A percentile compares a stretch with the other conserved stretches of the same genome.
phyloP scores from a whole-genome alignment of 306 rosid genomes.

The Trichosanthes cucumerina region DNA sequence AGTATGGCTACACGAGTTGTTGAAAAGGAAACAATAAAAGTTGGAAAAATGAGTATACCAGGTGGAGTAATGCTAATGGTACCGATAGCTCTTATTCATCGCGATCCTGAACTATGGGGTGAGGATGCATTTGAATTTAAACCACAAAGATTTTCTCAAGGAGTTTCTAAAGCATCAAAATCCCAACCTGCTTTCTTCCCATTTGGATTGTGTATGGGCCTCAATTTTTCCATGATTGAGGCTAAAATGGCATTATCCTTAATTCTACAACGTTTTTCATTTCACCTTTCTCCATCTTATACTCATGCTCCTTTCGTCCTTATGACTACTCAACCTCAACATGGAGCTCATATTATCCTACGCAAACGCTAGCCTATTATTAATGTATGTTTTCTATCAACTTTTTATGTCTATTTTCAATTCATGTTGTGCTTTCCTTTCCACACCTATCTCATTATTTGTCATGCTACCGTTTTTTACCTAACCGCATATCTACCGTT shows the following conservation, averaged over 20 bases:
- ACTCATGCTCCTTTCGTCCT: constrained; percentile 4
- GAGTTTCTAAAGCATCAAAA: constrained; percentile 26
- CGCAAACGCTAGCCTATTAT: no score
- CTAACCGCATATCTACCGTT: no score
- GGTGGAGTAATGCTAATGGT: neutral
- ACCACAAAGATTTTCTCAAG: constrained; percentile 31
- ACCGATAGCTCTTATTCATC: constrained; percentile 19
- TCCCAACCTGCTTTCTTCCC: constrained; percentile 12
- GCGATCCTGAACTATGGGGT: constrained; percentile 21
- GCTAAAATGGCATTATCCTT: constrained; percentile 31
- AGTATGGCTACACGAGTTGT: neutral
- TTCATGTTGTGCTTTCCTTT: no score
- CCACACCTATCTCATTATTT: no score
- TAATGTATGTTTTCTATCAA: no score
- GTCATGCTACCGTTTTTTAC: no score
- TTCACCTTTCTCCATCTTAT: constrained; percentile 32
- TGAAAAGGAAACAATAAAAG: neutral
- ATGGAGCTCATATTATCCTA: constrained; percentile 25
- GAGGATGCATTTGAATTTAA: constrained; percentile 28
- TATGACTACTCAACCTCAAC: constrained; percentile 21
- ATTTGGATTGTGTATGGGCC: constrained; percentile 30
- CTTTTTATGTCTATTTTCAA: no score
- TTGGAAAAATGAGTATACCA: constrained; percentile 16
- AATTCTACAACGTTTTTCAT: constrained; percentile 30
- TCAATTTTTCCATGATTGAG: constrained; percentile 18